Evolutionary conservation across 768 basidiomycete genomes (phyloP).

Genomic region (Terana coerulea): DNA sequence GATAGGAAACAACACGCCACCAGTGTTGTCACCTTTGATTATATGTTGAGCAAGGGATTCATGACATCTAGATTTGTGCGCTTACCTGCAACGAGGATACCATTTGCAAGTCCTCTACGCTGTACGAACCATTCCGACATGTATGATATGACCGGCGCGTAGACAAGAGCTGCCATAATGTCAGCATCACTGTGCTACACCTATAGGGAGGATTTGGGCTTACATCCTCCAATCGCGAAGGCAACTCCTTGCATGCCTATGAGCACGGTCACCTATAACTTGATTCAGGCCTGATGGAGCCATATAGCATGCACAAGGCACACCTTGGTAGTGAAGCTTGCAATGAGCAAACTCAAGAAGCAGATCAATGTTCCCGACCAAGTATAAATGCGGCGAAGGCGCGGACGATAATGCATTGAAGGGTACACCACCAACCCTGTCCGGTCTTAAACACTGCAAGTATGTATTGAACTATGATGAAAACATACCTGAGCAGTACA

Average conservation of each 20-base stretch:
- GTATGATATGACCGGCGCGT: slow-evolving; percentile 27
- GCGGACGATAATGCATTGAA: slow-evolving; percentile 20
- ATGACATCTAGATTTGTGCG: neutral
- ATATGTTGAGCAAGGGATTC: neutral
- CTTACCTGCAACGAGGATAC: slow-evolving; percentile 28
- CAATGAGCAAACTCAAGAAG: slow-evolving; percentile 23
- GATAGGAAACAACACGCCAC: slow-evolving; percentile 27
- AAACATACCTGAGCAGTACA: slow-evolving; percentile 16
- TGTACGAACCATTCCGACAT: slow-evolving; percentile 31
- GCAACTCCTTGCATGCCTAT: slow-evolving; percentile 27
- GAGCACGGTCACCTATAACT: slow-evolving; percentile 21
- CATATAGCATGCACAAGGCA: neutral
- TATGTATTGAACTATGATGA: neutral
- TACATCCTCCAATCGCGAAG: slow-evolving; percentile 30
- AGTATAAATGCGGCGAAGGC: slow-evolving; percentile 18
- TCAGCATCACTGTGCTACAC: neutral
- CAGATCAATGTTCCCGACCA: slow-evolving; percentile 25
- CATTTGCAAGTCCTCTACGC: slow-evolving; percentile 30
- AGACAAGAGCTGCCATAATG: slow-evolving; percentile 19
- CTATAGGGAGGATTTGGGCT: neutral
- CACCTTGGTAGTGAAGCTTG: slow-evolving; percentile 26
- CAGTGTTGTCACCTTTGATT: slow-evolving; percentile 27
- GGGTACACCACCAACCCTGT: slow-evolving; percentile 26
- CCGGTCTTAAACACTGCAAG: too few species aligned
- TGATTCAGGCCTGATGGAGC: neutral